Evolutionary conservation across 257 asterid genomes (phyloP), one percentile per base, ranked within the genome.

Genomic region (Gentiana dahurica): DNA sequence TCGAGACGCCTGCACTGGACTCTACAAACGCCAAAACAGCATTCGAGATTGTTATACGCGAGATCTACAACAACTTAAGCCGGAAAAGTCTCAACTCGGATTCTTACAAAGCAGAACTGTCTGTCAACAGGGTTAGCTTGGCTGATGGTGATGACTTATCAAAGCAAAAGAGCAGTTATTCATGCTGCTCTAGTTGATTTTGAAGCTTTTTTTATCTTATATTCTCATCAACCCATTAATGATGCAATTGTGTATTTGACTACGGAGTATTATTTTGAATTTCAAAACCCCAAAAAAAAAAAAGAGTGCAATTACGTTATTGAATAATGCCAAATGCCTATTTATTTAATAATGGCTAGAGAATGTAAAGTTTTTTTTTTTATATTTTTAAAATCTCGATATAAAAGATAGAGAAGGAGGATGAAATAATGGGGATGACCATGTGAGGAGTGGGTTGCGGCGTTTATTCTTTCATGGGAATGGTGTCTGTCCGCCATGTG

Each of bases 1-100:
- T 81, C 13, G 94, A 84, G 64, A 84, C 94, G 49, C 81, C 87
- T 48, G 94, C 90, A n/a, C 71, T 84, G 5, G 75, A 81, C 38
- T 68, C 94, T 8, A 84, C 94, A 12, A 81, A 85, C 36, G 90
- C 81, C 33, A 68, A 53, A 4, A 72, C 74, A 13, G 87, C 90
- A 39, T 81, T 85, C 43, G 94, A 85, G 65, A 72, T 81, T 45
- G 87, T 77, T n/a, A 81, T 80, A 24, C 77, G 77, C 8, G 94
- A 79, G 71, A 79, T 81, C 36, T 77, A 85, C 63, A 82, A 77
- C 46, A 81, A 84, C 48, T 69, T 81, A 52, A 77, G 87, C 75
- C 54, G 87, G 53, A 81, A 77, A 66, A 72, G 74, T 36, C 84
- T 81, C 55, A 79, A 72, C 71, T 81, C 90, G 0, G 82, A 85